These are phyloP conservation scores for Clathrospora elynae DNA, from an alignment of 2,329 filamentous ascomycete genomes.

Conservation along the genomic window DNA sequence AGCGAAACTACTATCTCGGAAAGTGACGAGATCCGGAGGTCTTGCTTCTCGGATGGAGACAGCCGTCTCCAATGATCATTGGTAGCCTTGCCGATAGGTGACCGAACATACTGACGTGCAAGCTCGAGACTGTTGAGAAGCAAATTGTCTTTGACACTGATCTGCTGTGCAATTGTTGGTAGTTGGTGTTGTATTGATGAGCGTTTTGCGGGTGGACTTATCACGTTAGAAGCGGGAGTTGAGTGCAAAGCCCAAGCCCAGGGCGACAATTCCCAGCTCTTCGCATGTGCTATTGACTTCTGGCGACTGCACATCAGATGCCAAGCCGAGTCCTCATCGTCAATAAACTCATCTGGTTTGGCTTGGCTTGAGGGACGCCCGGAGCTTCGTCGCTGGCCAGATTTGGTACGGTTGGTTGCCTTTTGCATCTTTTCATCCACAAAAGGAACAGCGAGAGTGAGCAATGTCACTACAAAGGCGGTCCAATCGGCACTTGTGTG, in stretches of 20 bases:
- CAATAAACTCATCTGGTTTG: slow-evolving; percentile 28
- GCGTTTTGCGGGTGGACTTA: slow-evolving; percentile 32
- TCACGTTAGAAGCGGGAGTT: slow-evolving; percentile 27
- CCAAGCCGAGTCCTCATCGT: slow-evolving; percentile 41
- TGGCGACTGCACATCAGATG: slow-evolving; percentile 43
- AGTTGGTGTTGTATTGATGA: slow-evolving; percentile 17
- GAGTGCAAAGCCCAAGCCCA: slow-evolving; percentile 45
- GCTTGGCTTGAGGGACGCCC: slow-evolving; percentile 31
- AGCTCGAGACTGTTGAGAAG: slow-evolving; percentile 37
- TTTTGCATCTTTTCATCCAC: slow-evolving; percentile 39
- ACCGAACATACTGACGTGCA: slow-evolving; percentile 44
- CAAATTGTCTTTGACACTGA: slow-evolving; percentile 34
- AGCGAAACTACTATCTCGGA: slow-evolving; percentile 73
- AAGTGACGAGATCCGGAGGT: slow-evolving; percentile 60
- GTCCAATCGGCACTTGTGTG: slow-evolving; percentile 41
- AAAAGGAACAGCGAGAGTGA: slow-evolving; percentile 47
- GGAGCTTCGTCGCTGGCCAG: slow-evolving; percentile 30
- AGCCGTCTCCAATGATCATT: slow-evolving; percentile 62
- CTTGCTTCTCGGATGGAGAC: slow-evolving; percentile 48
- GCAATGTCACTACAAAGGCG: slow-evolving; percentile 50
- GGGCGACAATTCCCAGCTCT: slow-evolving; percentile 39
- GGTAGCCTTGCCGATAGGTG: slow-evolving; percentile 43
- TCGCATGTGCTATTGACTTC: slow-evolving; percentile 28
- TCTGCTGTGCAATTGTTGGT: slow-evolving; percentile 31
- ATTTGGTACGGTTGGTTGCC: slow-evolving; percentile 22